phyloP scores from a whole-genome alignment of 352 stramenopile genomes.

The Pythium pyrilobum region DNA sequence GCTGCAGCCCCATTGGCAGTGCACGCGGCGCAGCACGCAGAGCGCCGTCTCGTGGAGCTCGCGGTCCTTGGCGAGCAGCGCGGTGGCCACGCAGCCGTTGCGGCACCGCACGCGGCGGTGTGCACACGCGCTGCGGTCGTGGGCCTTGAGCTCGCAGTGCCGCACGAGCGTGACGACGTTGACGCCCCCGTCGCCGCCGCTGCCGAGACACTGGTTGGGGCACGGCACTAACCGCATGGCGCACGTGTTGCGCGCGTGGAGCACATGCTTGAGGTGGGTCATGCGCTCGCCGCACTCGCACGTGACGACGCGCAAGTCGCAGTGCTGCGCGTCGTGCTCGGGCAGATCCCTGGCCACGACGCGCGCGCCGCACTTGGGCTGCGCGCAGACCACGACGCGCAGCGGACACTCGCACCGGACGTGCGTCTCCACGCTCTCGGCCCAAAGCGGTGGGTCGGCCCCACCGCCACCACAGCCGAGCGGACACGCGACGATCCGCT shows the following conservation, averaged over 20 bases:
- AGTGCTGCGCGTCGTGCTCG: slow-evolving; percentile 35
- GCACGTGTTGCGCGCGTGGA: slow-evolving; percentile 38
- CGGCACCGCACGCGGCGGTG: slow-evolving; percentile 57
- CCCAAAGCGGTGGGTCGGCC: slow-evolving; percentile 29
- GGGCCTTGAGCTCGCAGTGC: slow-evolving; percentile 38
- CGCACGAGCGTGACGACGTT: slow-evolving; percentile 13
- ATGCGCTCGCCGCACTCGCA: slow-evolving; percentile 62
- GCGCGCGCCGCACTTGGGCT: slow-evolving; percentile 39
- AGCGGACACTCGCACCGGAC: slow-evolving; percentile 26
- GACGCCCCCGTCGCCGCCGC: neutral
- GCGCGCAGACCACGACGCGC: slow-evolving; percentile 36
- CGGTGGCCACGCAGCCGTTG: slow-evolving; percentile 48
- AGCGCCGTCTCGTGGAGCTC: slow-evolving; percentile 33
- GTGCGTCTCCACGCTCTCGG: slow-evolving; percentile 38
- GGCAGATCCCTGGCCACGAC: slow-evolving; percentile 19
- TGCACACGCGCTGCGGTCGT: slow-evolving; percentile 38
- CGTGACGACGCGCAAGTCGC: slow-evolving; percentile 33
- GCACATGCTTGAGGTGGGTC: slow-evolving; percentile 39
- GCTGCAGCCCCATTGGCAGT: slow-evolving; percentile 53
- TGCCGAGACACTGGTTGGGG: slow-evolving; percentile 31
- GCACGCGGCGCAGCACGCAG: slow-evolving; percentile 46
- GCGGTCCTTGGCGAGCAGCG: slow-evolving; percentile 38
- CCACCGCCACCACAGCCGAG: slow-evolving; percentile 16
- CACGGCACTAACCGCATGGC: slow-evolving; percentile 46
- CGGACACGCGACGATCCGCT: slow-evolving; percentile 47